A percentile compares a stretch with the other conserved stretches of the same genome.
phyloP scores from a whole-genome alignment of 2,329 filamentous ascomycete genomes.

The Fusarium armeniacum region DNA sequence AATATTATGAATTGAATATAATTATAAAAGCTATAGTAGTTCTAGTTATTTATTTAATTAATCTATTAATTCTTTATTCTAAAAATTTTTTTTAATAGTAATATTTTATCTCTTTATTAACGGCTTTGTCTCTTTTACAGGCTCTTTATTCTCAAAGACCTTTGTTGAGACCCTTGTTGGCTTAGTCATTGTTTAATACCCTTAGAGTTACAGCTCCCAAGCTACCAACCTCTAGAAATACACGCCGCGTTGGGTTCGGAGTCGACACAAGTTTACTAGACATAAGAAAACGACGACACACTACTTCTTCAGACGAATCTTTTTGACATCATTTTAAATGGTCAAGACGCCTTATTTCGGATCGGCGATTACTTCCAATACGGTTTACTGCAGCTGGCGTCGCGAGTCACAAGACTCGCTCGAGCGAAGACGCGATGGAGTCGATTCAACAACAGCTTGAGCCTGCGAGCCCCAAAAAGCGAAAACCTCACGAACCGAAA shows the following conservation, averaged over 20 bases:
- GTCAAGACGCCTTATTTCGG: background rate
- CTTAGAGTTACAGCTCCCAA: background rate
- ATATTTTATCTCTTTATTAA: background rate
- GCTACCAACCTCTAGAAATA: conserved; percentile 6
- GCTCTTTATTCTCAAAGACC: background rate
- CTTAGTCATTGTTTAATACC: conserved; percentile 24
- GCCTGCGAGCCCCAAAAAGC: conserved; percentile 23
- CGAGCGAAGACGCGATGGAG: conserved; percentile 41
- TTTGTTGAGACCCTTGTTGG: background rate
- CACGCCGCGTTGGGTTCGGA: background rate
- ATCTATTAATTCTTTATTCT: background rate
- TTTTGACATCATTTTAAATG: background rate
- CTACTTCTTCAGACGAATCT: too few species aligned
- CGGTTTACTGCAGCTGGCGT: conserved; percentile 4
- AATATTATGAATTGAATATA: background rate
- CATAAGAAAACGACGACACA: background rate
- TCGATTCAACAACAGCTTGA: conserved; percentile 21
- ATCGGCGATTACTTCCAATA: background rate
- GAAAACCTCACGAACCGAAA: conserved; percentile 24
- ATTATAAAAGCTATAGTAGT: fast-evolving
- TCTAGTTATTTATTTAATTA: fast-evolving
- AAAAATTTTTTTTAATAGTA: background rate
- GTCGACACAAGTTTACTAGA: background rate
- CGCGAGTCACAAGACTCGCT: conserved; percentile 27
- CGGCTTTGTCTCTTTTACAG: too few species aligned